phyloP scores from a whole-genome alignment of 148 eudicot genomes.

The Silene conica region DNA sequence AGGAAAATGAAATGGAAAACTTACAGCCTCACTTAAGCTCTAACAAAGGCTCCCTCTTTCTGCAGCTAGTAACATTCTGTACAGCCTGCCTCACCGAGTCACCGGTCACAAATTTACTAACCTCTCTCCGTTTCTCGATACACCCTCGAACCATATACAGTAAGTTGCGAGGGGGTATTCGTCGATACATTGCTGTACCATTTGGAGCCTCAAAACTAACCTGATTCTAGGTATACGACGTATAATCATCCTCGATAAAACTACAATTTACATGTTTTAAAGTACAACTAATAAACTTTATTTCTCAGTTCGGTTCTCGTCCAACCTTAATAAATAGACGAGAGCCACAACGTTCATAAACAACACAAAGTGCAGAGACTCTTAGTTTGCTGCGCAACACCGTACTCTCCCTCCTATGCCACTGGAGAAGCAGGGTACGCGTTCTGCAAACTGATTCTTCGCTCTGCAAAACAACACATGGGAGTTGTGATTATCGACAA shows the following conservation, averaged over 20 bases:
- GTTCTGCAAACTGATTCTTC: constrained; percentile 60
- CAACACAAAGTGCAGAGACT: constrained; percentile 26
- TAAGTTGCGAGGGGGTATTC: constrained; percentile 23
- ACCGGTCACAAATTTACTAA: constrained; percentile 32
- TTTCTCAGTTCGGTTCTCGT: constrained; percentile 33
- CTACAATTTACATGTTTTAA: constrained; percentile 49
- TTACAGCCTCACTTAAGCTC: constrained; percentile 37
- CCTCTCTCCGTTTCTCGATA: constrained; percentile 32
- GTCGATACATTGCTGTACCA: constrained; percentile 32
- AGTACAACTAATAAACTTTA: constrained; percentile 39
- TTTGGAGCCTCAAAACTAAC: constrained; percentile 37
- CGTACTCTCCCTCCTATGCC: constrained; percentile 33
- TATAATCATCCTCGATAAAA: constrained; percentile 28
- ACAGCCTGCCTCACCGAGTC: too few relatives aligned
- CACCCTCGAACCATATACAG: constrained; percentile 32
- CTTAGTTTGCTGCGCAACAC: constrained; percentile 72
- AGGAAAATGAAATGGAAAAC: constrained; percentile 30
- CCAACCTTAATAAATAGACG: constrained; percentile 29
- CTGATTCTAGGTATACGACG: constrained; percentile 33
- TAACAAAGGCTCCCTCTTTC: constrained; percentile 38
- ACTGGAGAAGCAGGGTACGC: constrained; percentile 24
- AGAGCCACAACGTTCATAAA: constrained; percentile 31
- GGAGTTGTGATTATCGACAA: too few relatives aligned
- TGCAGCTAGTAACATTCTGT: constrained; percentile 43
- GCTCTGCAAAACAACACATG: constrained; percentile 40